phyloP scores from a whole-genome alignment of 1,139 yeast genomes.

The Suhomyces yuchorum region DNA sequence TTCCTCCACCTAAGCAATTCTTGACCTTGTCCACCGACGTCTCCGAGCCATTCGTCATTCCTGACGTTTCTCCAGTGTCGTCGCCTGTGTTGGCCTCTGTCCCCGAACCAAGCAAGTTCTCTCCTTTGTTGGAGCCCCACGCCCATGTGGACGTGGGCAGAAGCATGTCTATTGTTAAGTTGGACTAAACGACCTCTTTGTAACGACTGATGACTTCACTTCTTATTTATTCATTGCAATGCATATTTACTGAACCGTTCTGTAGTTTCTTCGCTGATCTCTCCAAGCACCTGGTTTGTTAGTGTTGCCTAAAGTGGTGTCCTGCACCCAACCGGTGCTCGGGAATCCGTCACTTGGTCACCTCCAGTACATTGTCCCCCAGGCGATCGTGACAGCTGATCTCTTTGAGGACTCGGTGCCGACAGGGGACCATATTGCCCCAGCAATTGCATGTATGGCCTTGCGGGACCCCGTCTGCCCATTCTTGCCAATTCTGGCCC shows the following conservation, averaged over 20 bases:
- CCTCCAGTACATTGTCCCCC: too few species aligned
- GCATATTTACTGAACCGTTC: neutral
- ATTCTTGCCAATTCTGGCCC: too few species aligned
- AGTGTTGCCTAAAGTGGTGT: too few species aligned
- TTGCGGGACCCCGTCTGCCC: too few species aligned
- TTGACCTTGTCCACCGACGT: conserved; percentile 58
- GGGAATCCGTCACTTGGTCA: too few species aligned
- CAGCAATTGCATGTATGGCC: too few species aligned
- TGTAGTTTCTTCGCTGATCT: neutral
- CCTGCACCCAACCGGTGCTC: too few species aligned
- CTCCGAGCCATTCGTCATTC: conserved; percentile 64
- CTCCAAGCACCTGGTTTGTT: too few species aligned
- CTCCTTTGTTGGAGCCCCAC: conserved; percentile 19
- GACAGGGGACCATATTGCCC: too few species aligned
- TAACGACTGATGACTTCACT: conserved; percentile 9
- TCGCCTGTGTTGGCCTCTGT: conserved; percentile 34
- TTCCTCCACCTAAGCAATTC: conserved; percentile 27
- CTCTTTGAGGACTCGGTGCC: too few species aligned
- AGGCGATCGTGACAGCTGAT: too few species aligned
- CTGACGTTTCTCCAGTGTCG: conserved; percentile 62
- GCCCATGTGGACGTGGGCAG: conserved; percentile 17
- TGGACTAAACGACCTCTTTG: conserved; percentile 18
- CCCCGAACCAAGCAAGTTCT: conserved; percentile 12
- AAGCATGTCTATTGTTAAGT: conserved; percentile 31
- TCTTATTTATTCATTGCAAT: conserved; percentile 1